A percentile compares a stretch with the other conserved stretches of the same genome.
Evolutionary conservation across 805 yeast genomes (phyloP).

Genomic region (Candida nonsorbophila): DNA sequence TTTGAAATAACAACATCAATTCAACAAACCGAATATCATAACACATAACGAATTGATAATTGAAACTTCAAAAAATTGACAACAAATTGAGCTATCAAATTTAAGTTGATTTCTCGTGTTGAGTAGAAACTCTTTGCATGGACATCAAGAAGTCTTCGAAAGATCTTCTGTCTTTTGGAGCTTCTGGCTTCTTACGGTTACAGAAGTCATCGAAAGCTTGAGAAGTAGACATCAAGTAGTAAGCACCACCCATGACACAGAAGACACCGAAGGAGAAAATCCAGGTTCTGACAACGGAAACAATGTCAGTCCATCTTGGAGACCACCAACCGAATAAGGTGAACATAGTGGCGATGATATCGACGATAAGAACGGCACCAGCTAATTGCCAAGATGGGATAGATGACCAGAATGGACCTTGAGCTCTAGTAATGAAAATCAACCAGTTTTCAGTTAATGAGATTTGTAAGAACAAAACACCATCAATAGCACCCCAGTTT

Average conservation of each 20-base stretch:
- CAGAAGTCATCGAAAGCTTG: slow-evolving; percentile 75
- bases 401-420: slow-evolving; percentile 98
- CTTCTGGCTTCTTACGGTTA: slow-evolving; percentile 70
- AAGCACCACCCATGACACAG: slow-evolving; percentile 95
- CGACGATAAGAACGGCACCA: slow-evolving; percentile 90
- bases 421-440: slow-evolving; percentile 94
- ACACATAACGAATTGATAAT: slow-evolving; percentile 2
- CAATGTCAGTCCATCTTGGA: slow-evolving; percentile 95
- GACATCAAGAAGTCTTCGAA: slow-evolving; percentile 80
- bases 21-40: neutral
- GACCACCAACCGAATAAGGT: slow-evolving; percentile 96
- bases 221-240: slow-evolving; percentile 86
- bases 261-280: slow-evolving; percentile 94
- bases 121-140: slow-evolving; percentile 86
- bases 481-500: slow-evolving; percentile 91
- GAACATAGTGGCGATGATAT: slow-evolving; percentile 88
- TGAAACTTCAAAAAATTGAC: neutral
- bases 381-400: slow-evolving; percentile 94
- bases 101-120: slow-evolving; percentile 76
- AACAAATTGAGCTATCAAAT: slow-evolving; percentile 3
- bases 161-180: slow-evolving; percentile 55
- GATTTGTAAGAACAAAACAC: slow-evolving; percentile 90
- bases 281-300: slow-evolving; percentile 92
- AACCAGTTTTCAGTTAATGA: slow-evolving; percentile 96
- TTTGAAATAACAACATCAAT: no score